Conservation (phyloP, 495 filamentous ascomycete genomes). For the Lasiosphaeris hirsuta region DNA sequence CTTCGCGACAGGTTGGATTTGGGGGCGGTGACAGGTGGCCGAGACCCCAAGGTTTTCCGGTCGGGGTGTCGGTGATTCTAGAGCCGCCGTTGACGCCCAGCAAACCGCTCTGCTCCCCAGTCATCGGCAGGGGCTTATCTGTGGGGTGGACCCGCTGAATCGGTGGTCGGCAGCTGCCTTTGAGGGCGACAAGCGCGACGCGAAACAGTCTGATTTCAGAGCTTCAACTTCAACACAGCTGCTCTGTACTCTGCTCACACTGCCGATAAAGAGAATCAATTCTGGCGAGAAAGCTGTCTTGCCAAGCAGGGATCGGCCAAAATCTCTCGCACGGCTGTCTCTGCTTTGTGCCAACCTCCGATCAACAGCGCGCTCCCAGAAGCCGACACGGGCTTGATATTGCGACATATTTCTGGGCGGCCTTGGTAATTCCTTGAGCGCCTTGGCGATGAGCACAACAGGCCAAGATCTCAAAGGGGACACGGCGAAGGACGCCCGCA, state of each 20-base stretch:
- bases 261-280: no score
- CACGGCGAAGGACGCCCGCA: not conserved
- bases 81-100: not conserved
- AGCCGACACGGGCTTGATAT: conserved; percentile 22
- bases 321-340: not conserved
- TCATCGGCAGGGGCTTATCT: no score
- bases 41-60: no score
- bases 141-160: not conserved
- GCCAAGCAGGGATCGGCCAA: not conserved
- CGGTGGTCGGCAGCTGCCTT: conserved; percentile 13
- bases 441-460: conserved; percentile 19
- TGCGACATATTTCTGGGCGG: conserved; percentile 20
- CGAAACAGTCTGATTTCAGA: no score
- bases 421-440: conserved; percentile 24
- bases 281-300: not conserved
- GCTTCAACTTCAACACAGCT: no score
- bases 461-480: conserved; percentile 8
- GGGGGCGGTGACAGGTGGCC: no score
- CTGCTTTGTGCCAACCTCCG: conserved; percentile 2
- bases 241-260: no score
- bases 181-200: not conserved
- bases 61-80: not conserved
- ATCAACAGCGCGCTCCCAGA: conserved; percentile 2
- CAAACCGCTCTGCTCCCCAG: no score
- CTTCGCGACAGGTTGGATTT: no score